Conservation (phyloP, 768 basidiomycete genomes). For the Filobasidium floriforme region DNA sequence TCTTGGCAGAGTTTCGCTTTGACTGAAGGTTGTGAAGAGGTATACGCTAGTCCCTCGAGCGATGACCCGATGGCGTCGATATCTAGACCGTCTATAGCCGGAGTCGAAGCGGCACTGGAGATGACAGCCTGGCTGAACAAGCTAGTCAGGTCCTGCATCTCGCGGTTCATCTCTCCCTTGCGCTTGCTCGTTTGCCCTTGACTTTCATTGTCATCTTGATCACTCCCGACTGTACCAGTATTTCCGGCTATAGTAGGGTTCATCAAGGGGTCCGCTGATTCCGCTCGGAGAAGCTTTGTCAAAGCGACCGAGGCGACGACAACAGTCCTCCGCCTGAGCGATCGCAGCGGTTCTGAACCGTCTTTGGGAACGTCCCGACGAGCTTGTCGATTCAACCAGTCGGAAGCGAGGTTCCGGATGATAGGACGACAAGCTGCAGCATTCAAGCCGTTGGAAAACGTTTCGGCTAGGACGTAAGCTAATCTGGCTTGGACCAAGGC, state of each 20-base stretch:
- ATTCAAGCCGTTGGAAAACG: slow-evolving; percentile 11
- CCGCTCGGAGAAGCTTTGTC: background rate
- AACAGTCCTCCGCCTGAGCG: background rate
- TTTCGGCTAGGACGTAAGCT: slow-evolving; percentile 8
- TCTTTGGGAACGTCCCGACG: background rate
- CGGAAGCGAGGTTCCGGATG: background rate
- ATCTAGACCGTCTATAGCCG: background rate
- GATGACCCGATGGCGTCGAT: slow-evolving; percentile 7
- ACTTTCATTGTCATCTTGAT: background rate
- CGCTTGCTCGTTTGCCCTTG: background rate
- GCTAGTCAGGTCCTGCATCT: slow-evolving; percentile 12
- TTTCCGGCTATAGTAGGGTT: background rate
- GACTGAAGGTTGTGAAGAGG: slow-evolving; percentile 16
- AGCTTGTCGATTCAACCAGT: background rate
- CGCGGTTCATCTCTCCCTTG: background rate
- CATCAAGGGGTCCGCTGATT: background rate
- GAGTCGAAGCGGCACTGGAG: background rate
- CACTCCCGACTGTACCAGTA: background rate
- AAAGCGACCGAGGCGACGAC: background rate
- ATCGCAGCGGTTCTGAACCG: background rate
- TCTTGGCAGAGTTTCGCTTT: slow-evolving; percentile 12
- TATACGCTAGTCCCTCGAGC: slow-evolving; percentile 22
- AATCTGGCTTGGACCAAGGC: background rate
- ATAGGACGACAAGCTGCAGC: slow-evolving; percentile 11
- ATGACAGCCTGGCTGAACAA: slow-evolving; percentile 16